phyloP scores from a whole-genome alignment of 2,329 filamentous ascomycete species.

The Fusarium fracticaudum region DNA sequence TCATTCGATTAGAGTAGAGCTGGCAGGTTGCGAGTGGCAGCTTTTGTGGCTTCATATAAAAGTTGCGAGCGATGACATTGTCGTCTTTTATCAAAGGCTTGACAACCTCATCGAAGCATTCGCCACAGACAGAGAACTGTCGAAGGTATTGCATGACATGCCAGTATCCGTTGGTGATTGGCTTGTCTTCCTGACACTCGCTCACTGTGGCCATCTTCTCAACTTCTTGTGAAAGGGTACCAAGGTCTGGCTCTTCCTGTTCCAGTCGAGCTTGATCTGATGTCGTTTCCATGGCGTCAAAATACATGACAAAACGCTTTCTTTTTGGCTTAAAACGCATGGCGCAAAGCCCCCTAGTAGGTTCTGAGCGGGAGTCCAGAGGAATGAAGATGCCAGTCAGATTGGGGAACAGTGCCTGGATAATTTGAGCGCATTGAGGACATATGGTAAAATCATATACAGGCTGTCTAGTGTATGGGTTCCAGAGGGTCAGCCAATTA shows the following conservation, averaged over 20 bases:
- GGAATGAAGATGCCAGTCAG: slow-evolving; percentile 73
- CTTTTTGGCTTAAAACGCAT: slow-evolving; percentile 68
- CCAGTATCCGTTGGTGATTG: slow-evolving; percentile 73
- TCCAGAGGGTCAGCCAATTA: slow-evolving; percentile 79
- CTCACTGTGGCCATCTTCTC: slow-evolving; percentile 65
- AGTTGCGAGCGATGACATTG: slow-evolving; percentile 68
- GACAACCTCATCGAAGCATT: slow-evolving; percentile 86
- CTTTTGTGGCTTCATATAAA: slow-evolving; percentile 68
- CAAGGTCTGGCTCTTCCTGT: slow-evolving; percentile 63
- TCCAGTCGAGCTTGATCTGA: slow-evolving; percentile 61
- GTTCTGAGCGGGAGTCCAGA: slow-evolving; percentile 57
- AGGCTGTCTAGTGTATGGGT: slow-evolving; percentile 70
- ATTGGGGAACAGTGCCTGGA: slow-evolving; percentile 78
- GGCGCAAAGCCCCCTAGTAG: slow-evolving; percentile 69
- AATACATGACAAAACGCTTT: slow-evolving; percentile 66
- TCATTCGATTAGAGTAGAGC: slow-evolving; percentile 83
- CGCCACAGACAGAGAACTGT: slow-evolving; percentile 84
- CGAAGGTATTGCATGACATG: slow-evolving; percentile 80
- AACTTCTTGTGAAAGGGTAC: slow-evolving; percentile 71
- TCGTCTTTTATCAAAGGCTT: slow-evolving; percentile 68
- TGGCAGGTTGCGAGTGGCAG: slow-evolving; percentile 72
- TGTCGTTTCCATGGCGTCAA: slow-evolving; percentile 67
- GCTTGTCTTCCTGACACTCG: slow-evolving; percentile 73
- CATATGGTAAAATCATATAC: slow-evolving; percentile 81
- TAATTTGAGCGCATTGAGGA: slow-evolving; percentile 74